These are phyloP conservation scores for Ophiosphaerella korrae DNA, from an alignment of 2,329 filamentous ascomycete genomes.

Conservation along the genomic window DNA sequence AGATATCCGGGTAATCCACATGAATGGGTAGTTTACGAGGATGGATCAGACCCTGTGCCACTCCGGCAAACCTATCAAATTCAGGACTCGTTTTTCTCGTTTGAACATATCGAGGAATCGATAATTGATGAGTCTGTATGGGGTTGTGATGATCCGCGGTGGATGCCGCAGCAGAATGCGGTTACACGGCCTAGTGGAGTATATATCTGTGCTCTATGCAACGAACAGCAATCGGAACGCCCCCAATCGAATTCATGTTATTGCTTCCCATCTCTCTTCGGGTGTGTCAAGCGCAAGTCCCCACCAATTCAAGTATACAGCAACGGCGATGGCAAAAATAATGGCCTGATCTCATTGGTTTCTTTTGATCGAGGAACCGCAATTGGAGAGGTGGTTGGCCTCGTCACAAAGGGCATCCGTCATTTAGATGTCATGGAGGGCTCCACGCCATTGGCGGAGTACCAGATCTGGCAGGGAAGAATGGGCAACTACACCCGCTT, in stretches of 20 bases:
- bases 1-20: slow-evolving; percentile 57
- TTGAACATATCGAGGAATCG: slow-evolving; percentile 57
- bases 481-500: slow-evolving; percentile 64
- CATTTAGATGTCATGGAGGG: slow-evolving; percentile 62
- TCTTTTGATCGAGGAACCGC: slow-evolving; percentile 59
- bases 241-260: slow-evolving; percentile 55
- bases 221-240: slow-evolving; percentile 58
- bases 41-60: slow-evolving; percentile 51
- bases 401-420: slow-evolving; percentile 58
- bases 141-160: slow-evolving; percentile 58
- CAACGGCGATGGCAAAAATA: slow-evolving; percentile 60
- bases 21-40: slow-evolving; percentile 57
- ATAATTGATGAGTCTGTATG: slow-evolving; percentile 56
- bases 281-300: slow-evolving; percentile 47
- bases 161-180: slow-evolving; percentile 33
- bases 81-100: slow-evolving; percentile 55
- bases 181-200: slow-evolving; percentile 36
- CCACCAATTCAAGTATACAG: slow-evolving; percentile 59
- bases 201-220: slow-evolving; percentile 53
- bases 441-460: slow-evolving; percentile 57
- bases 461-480: slow-evolving; percentile 64
- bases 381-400: slow-evolving; percentile 62
- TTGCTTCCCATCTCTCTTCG: slow-evolving; percentile 61
- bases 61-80: slow-evolving; percentile 55
- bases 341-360: slow-evolving; percentile 55